Base-by-base conservation (phyloP, 148 eudicot species). In the Chenopodium berlandieri region DNA sequence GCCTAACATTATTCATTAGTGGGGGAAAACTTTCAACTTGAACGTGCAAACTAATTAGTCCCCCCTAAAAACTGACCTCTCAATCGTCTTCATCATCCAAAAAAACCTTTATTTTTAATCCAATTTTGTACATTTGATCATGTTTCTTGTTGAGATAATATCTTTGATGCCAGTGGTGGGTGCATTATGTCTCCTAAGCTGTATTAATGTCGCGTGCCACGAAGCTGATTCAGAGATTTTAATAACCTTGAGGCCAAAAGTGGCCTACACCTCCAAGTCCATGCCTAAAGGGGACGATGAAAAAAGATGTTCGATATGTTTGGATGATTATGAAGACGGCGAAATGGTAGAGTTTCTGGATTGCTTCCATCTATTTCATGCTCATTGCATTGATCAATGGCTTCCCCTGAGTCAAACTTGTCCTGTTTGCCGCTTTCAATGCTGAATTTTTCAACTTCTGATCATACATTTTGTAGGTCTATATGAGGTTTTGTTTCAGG, bases 351-450 rank as follows among this genome's bases (percentile, higher is more conserved):
- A 80, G 83, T 84, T 84, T 68, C 64, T 81, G n/a, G 83, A 80
- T 25, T 84, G 86, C 65, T 71, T 81, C 31, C 86, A 84, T 81
- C 66, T 84, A 5, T 92, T 88, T 68, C 97, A 92, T 83, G 88
- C 88, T 12, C 82, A 81, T 72, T 92, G 97, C 56, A 80, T 92
- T 48, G 89, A 90, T 34, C 88, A 91, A 75, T 91, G 97, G 94
- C 91, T 91, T 79, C 82, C 68, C 14, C 13, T 84, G 3, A 88
- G 86, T 56, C 81, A 73, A 0, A 73, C 94, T 17, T 91, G 94
- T 66, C 97, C 94, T 0, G 81, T 92, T 81, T 92, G 94, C 63
- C 77, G 92, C 10, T 67, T 44, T 78, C 23, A 48, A 0, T 79
- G 82, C 63, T 80, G 52, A 63, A 7, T 37, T 25, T 63, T 62